Evolutionary conservation across 2,329 filamentous ascomycete species (phyloP).

Genomic region (Pseudomassariella vexata): DNA sequence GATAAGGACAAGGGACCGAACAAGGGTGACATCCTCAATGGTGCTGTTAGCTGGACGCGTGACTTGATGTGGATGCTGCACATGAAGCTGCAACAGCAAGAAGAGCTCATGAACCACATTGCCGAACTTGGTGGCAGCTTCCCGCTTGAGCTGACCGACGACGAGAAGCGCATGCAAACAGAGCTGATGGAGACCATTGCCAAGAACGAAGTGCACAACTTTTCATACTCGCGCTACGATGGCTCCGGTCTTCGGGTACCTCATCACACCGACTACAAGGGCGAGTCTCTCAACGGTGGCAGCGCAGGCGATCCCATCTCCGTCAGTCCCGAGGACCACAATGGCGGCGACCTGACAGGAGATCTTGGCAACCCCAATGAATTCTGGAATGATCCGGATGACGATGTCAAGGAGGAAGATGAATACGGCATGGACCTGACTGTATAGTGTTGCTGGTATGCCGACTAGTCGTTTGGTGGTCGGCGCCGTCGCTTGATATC

Average conservation of each 20-base stretch:
- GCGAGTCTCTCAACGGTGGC: conserved; percentile 61
- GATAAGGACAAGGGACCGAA: conserved; percentile 99
- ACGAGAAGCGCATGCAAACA: conserved; percentile 91
- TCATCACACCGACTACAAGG: conserved; percentile 85
- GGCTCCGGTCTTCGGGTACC: conserved; percentile 87
- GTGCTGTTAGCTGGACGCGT: conserved; percentile 92
- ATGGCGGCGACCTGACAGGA: conserved; percentile 28
- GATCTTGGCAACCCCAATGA: conserved; percentile 47
- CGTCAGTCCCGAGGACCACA: conserved; percentile 47
- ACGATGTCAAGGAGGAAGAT: conserved; percentile 89
- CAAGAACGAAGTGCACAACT: conserved; percentile 70
- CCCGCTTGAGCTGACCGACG: conserved; percentile 80
- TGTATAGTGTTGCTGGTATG: no score
- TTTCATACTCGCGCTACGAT: conserved; percentile 76
- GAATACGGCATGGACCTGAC: conserved; percentile 80
- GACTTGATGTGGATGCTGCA: conserved; percentile 97
- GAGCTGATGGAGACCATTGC: conserved; percentile 83
- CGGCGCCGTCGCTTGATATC: no score
- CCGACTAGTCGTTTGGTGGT: no score
- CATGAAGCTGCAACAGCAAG: conserved; percentile 81
- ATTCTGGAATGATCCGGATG: conserved; percentile 65
- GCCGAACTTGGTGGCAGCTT: conserved; percentile 66
- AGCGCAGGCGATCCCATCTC: conserved; percentile 34
- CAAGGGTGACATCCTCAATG: conserved; percentile 97
- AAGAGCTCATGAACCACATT: conserved; percentile 75